These are phyloP conservation scores for Colletotrichum noveboracense DNA, from an alignment of 2,329 filamentous ascomycete genomes.

Conservation along the genomic window DNA sequence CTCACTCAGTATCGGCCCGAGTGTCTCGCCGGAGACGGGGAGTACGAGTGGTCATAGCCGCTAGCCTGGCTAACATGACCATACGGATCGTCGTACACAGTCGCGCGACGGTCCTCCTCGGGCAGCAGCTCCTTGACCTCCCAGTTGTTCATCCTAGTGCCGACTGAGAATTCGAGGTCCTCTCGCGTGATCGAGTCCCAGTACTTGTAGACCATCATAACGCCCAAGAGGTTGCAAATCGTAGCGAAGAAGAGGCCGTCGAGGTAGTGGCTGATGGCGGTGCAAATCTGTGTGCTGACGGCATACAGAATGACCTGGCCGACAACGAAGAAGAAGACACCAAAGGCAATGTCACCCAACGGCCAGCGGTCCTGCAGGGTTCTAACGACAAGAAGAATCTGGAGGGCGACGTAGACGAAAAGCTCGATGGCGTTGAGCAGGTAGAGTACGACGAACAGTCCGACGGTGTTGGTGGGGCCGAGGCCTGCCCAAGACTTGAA, in stretches of 20 bases:
- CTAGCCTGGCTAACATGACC: conserved; percentile 62
- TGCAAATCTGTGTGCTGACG: conserved; percentile 85
- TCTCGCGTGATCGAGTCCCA: conserved; percentile 99
- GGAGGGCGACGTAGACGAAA: conserved; percentile 84
- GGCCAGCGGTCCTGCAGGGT: conserved; percentile 97
- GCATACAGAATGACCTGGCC: conserved; percentile 94
- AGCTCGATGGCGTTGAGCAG: conserved; percentile 88
- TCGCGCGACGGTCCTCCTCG: conserved; percentile 78
- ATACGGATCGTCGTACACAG: conserved; percentile 75
- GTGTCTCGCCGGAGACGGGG: conserved; percentile 46
- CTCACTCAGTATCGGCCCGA: conserved; percentile 50
- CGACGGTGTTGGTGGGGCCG: conserved; percentile 83
- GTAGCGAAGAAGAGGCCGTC: conserved; percentile 96
- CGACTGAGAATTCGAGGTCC: conserved; percentile 97
- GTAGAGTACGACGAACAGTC: conserved; percentile 91
- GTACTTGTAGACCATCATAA: conserved; percentile 99
- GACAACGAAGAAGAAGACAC: conserved; percentile 86
- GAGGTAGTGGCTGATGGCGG: conserved; percentile 85
- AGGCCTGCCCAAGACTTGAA: conserved; percentile 93
- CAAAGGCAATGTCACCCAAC: conserved; percentile 88
- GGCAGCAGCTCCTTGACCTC: conserved; percentile 91
- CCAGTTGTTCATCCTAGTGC: conserved; percentile 95
- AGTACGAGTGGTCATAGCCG: conserved; percentile 57
- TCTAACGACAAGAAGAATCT: conserved; percentile 85
- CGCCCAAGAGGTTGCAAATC: conserved; percentile 87